Conservation (phyloP, 495 filamentous ascomycete species). For the Cairneyella variabilis region DNA sequence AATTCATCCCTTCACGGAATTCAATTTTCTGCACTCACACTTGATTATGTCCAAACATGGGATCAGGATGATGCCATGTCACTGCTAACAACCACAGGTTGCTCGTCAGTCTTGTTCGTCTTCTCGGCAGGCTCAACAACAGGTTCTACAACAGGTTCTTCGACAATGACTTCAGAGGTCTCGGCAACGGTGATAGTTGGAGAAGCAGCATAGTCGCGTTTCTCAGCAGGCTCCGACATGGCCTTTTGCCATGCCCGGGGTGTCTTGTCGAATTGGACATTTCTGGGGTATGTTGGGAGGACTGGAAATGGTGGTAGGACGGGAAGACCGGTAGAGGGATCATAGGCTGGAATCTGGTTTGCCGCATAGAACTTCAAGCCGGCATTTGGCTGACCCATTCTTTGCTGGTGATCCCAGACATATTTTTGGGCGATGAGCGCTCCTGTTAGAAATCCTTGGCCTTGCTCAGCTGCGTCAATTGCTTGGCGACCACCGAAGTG, state of each 20-base stretch:
- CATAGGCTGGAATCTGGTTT: neutral
- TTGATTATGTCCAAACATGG: too few species aligned
- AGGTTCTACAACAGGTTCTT: neutral
- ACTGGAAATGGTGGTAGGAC: neutral
- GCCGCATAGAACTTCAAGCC: conserved; percentile 20
- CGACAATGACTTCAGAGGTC: neutral
- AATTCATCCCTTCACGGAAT: too few species aligned
- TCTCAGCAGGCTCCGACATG: conserved; percentile 2
- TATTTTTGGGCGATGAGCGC: neutral
- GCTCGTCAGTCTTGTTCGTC: neutral
- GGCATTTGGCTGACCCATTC: conserved; percentile 8
- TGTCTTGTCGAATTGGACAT: neutral
- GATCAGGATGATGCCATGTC: conserved; percentile 7
- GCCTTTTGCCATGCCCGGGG: neutral
- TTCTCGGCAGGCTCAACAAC: neutral
- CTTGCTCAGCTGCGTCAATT: neutral
- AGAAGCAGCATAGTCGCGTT: neutral
- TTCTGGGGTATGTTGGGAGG: neutral
- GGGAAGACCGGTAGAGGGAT: neutral
- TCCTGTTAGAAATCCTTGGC: conserved; percentile 5
- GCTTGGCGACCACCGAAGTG: neutral
- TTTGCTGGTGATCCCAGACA: neutral
- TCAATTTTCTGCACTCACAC: too few species aligned
- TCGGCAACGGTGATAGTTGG: neutral
- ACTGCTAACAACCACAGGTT: conserved; percentile 19